Conservation (phyloP, 345 rosid species). For the Populus pruinosa region DNA sequence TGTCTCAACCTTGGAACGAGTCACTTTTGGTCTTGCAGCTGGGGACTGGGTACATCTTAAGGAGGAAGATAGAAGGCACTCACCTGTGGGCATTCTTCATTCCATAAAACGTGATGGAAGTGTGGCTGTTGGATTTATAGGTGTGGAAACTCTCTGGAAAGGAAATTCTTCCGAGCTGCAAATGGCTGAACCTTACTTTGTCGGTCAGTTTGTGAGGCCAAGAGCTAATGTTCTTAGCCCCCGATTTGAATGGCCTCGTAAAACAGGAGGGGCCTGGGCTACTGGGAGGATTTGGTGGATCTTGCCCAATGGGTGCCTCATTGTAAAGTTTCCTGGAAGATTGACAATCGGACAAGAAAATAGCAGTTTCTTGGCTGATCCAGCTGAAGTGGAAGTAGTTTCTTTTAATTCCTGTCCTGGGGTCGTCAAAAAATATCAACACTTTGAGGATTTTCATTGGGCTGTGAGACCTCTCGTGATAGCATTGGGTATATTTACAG, state of each 20-base stretch:
- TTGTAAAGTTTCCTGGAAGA: constrained; percentile 72
- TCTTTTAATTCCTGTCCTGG: constrained; percentile 60
- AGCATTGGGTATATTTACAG: constrained; percentile 63
- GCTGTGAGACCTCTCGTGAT: constrained; percentile 77
- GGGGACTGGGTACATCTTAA: constrained; percentile 93
- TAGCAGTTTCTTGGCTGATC: constrained; percentile 68
- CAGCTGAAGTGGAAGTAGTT: constrained; percentile 76
- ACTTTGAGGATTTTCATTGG: constrained; percentile 96
- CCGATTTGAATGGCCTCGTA: constrained; percentile 81
- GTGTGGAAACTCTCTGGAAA: constrained; percentile 72
- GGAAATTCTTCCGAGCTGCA: constrained; percentile 72
- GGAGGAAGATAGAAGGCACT: constrained; percentile 63
- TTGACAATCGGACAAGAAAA: constrained; percentile 51
- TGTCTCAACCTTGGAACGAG: constrained; percentile 63
- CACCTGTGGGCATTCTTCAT: constrained; percentile 84
- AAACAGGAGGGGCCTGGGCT: constrained; percentile 58
- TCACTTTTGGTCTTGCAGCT: constrained; percentile 65
- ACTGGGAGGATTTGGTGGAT: constrained; percentile 70
- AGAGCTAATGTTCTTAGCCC: constrained; percentile 65
- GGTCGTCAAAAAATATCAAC: constrained; percentile 64
- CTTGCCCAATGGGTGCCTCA: constrained; percentile 79
- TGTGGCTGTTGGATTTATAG: constrained; percentile 72
- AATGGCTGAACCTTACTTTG: constrained; percentile 71
- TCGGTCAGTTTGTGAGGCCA: constrained; percentile 75
- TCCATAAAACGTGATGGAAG: constrained; percentile 61